phyloP scores from a whole-genome alignment of 1,139 yeast species.

The Spathaspora jeffriesii region DNA sequence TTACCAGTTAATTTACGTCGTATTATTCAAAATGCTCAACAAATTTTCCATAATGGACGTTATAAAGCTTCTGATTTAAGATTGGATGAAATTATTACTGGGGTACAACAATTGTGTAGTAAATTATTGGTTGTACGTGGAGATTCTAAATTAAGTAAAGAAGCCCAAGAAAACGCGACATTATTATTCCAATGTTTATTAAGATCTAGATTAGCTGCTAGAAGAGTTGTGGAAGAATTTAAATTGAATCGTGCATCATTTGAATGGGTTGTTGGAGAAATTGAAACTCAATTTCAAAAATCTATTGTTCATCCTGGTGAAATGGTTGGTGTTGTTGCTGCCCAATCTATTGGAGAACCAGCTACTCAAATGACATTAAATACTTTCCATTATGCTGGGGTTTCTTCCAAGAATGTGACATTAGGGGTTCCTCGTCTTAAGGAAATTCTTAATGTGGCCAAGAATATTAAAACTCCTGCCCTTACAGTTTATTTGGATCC shows the following conservation, averaged over 20 bases:
- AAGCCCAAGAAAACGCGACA: constrained; percentile 94
- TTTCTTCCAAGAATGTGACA: constrained; percentile 97
- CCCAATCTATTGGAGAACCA: constrained; percentile 99
- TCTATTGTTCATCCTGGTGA: constrained; percentile 98
- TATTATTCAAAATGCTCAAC: constrained; percentile 96
- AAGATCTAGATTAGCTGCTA: constrained; percentile 88
- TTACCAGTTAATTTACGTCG: constrained; percentile 97
- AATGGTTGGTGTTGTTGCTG: constrained; percentile 99
- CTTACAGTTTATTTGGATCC: constrained; percentile 86
- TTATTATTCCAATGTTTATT: constrained; percentile 86
- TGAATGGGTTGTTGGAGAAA: constrained; percentile 94
- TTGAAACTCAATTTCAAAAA: constrained; percentile 90
- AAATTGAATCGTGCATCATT: constrained; percentile 83
- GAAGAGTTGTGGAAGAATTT: constrained; percentile 91
- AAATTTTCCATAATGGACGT: constrained; percentile 92
- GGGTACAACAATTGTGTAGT: constrained; percentile 70
- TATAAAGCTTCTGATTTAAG: constrained; percentile 89
- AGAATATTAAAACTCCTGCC: constrained; percentile 98
- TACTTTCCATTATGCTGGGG: constrained; percentile 99
- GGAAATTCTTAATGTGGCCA: constrained; percentile 98
- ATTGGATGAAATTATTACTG: constrained; percentile 72
- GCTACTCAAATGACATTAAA: constrained; percentile 99
- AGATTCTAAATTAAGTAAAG: constrained; percentile 65
- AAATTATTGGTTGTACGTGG: constrained; percentile 85
- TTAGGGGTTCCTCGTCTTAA: constrained; percentile 99